Percentiles rank a stretch among this genome's conserved stretches.
These are phyloP conservation scores for Erythrophleum fordii DNA, from an alignment of 306 rosid species.

Conservation along the genomic window DNA sequence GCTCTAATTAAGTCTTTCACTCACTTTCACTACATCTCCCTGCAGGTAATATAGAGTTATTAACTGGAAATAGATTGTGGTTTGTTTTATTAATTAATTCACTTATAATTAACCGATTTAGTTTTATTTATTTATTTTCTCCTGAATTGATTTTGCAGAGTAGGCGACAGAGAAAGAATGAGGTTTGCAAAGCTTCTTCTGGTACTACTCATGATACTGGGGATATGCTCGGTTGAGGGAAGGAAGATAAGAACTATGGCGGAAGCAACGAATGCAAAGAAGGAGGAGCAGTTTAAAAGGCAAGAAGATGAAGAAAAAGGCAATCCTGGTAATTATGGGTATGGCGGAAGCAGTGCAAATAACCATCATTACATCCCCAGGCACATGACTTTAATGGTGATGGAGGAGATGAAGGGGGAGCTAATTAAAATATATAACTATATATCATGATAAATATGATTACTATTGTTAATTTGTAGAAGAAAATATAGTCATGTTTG, in stretches of 20 bases:
- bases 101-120: background rate
- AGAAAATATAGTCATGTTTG: too few species aligned
- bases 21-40: background rate
- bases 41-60: background rate
- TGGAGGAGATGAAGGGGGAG: background rate
- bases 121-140: background rate
- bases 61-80: background rate
- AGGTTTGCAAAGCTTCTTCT: background rate
- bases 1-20: background rate
- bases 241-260: background rate
- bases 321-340: background rate
- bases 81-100: background rate
- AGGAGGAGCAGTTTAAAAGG: background rate
- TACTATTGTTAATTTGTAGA: background rate
- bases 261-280: background rate
- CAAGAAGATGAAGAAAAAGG: background rate
- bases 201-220: slow-evolving; percentile 17
- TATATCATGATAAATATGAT: too few species aligned
- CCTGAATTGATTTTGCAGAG: background rate
- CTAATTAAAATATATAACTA: background rate
- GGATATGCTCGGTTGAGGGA: background rate
- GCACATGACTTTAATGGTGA: slow-evolving; percentile 24
- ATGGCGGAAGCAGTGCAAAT: slow-evolving; percentile 8
- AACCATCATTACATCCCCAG: slow-evolving; percentile 41
- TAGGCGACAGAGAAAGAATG: background rate